Conservation (phyloP, 768 basidiomycete species). For the Multifurca ochricompacta region DNA sequence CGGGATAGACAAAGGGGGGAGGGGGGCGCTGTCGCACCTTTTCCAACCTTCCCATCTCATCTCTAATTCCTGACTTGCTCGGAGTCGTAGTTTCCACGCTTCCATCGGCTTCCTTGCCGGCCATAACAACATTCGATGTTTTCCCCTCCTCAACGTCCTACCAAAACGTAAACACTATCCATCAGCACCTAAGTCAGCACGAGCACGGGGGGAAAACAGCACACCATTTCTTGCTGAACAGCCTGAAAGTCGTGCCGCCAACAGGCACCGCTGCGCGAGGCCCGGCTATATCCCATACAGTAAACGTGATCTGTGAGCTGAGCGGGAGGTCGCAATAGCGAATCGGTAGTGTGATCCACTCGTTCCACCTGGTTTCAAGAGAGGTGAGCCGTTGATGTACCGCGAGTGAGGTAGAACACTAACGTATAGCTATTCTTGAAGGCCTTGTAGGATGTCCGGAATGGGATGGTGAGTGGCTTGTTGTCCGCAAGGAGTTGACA, state of each 20-base stretch:
- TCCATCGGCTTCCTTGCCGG: slow-evolving; percentile 76
- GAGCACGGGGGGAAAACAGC: slow-evolving; percentile 21
- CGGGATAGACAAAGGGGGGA: neutral
- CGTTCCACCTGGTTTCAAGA: slow-evolving; percentile 78
- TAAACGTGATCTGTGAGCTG: slow-evolving; percentile 83
- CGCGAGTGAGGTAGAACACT: slow-evolving; percentile 22
- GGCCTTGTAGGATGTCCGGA: slow-evolving; percentile 86
- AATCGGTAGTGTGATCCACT: slow-evolving; percentile 88
- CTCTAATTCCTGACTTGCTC: slow-evolving; percentile 70
- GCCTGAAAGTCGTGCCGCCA: slow-evolving; percentile 81
- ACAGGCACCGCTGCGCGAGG: slow-evolving; percentile 74
- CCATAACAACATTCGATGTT: slow-evolving; percentile 85
- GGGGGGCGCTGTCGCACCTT: slow-evolving; percentile 61
- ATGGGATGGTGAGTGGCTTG: slow-evolving; percentile 86
- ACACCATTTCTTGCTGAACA: slow-evolving; percentile 93
- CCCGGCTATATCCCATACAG: slow-evolving; percentile 92
- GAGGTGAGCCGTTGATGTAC: neutral
- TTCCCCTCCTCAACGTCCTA: slow-evolving; percentile 86
- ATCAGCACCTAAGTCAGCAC: neutral
- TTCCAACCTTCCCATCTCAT: slow-evolving; percentile 94
- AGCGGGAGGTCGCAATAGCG: slow-evolving; percentile 90
- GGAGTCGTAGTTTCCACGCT: slow-evolving; percentile 76
- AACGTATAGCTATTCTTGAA: slow-evolving; percentile 80
- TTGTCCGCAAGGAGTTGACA: slow-evolving; percentile 91
- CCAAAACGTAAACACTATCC: neutral